Evolutionary conservation across 2,329 filamentous ascomycete species (phyloP).

Genomic region (Botryosphaeria agaves): DNA sequence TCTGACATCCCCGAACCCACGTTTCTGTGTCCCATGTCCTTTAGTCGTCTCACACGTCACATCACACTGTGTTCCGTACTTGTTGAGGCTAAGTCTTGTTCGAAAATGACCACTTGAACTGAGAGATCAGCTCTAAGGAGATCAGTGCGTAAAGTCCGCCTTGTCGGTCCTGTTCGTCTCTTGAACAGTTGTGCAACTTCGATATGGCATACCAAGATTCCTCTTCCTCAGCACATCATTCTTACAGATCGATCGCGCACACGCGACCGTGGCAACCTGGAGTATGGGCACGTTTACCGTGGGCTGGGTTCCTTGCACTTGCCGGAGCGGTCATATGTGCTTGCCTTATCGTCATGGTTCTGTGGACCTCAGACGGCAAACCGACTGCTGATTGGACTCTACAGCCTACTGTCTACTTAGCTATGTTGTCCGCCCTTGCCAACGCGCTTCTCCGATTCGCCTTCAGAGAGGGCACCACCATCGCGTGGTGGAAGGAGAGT

Average conservation of each 20-base stretch:
- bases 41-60: too few relatives aligned
- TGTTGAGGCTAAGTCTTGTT: too few relatives aligned
- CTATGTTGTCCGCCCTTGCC: conserved; percentile 2
- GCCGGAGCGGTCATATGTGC: neutral
- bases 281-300: neutral
- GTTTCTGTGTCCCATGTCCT: too few relatives aligned
- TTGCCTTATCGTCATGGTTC: conserved; percentile 1
- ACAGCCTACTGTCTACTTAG: conserved; percentile 3
- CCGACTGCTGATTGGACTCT: conserved; percentile 1
- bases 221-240: neutral
- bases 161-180: too few relatives aligned
- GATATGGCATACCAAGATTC: neutral
- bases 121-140: too few relatives aligned
- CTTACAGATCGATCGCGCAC: neutral
- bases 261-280: neutral
- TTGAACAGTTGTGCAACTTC: neutral
- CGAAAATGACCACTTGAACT: too few relatives aligned
- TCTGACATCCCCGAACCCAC: too few relatives aligned
- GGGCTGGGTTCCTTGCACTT: neutral
- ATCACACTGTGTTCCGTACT: too few relatives aligned
- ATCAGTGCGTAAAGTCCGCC: too few relatives aligned
- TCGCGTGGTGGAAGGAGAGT: conserved; percentile 4
- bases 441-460: conserved; percentile 3
- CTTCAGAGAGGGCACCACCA: conserved; percentile 2
- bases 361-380: conserved; percentile 1